phyloP scores from a whole-genome alignment of 768 basidiomycete species.

The Psilocybe subaeruginosa region DNA sequence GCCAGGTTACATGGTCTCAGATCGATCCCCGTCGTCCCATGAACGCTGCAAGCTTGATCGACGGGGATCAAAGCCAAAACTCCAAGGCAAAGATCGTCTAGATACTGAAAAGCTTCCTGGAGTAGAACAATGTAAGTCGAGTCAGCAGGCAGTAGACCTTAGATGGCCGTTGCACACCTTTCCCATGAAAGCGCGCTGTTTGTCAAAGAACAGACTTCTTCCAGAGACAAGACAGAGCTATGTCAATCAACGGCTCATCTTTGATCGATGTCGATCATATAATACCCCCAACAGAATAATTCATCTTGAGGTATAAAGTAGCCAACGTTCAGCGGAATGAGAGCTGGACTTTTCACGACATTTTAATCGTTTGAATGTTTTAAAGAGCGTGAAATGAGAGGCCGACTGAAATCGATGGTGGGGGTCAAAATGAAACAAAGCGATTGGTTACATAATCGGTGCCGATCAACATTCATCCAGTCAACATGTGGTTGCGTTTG shows the following conservation, averaged over 20 bases:
- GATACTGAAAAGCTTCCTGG: not conserved
- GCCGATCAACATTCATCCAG: not conserved
- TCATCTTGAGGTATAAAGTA: not conserved
- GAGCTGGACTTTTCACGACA: not conserved
- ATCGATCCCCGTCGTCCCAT: not conserved
- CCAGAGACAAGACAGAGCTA: not conserved
- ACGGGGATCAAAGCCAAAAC: constrained; percentile 14
- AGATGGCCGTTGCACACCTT: not conserved
- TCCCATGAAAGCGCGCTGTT: not conserved
- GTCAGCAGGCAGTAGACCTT: not conserved
- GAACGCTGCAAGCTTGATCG: constrained; percentile 5
- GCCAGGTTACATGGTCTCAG: not conserved
- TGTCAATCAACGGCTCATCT: not conserved
- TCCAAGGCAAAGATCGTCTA: not conserved
- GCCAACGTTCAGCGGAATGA: not conserved
- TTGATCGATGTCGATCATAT: not conserved
- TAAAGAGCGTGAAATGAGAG: not conserved
- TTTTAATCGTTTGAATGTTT: not conserved
- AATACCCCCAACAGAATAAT: not conserved
- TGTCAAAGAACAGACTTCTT: not conserved
- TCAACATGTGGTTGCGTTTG: not conserved
- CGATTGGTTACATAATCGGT: constrained; percentile 14
- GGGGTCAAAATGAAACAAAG: constrained; percentile 13
- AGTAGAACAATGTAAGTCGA: not conserved
- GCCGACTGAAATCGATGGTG: constrained; percentile 13